Conservation (phyloP, 1,284 basidiomycete species). For the Anthracocystis setariae region DNA sequence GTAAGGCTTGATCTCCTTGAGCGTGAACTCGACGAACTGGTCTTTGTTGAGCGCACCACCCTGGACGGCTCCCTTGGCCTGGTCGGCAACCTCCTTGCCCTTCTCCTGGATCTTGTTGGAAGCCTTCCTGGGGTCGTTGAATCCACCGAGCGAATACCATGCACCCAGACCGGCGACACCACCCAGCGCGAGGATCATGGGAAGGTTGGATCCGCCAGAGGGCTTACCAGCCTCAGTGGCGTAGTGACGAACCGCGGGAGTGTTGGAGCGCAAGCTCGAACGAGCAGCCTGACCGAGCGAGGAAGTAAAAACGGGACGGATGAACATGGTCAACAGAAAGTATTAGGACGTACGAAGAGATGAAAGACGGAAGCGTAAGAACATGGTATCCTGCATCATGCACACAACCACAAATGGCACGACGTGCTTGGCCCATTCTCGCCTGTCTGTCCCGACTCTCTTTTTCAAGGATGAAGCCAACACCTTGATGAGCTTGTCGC, state of each 20-base stretch:
- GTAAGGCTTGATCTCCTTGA: slow-evolving; percentile 85
- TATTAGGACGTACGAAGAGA: slow-evolving; percentile 1
- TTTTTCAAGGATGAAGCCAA: background rate
- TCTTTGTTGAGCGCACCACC: slow-evolving; percentile 69
- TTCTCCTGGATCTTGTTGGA: slow-evolving; percentile 50
- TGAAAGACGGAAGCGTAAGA: background rate
- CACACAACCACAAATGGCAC: too few species aligned
- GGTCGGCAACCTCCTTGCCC: slow-evolving; percentile 36
- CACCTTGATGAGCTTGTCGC: too few species aligned
- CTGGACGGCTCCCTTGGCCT: slow-evolving; percentile 30
- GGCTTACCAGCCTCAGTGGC: slow-evolving; percentile 50
- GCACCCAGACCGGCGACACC: slow-evolving; percentile 64
- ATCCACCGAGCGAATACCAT: slow-evolving; percentile 62
- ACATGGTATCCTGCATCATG: background rate
- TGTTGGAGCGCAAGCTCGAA: slow-evolving; percentile 44
- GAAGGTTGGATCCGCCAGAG: slow-evolving; percentile 52
- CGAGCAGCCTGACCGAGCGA: slow-evolving; percentile 49
- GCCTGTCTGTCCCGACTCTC: too few species aligned
- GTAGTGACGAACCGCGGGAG: slow-evolving; percentile 36
- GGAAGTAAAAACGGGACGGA: slow-evolving; percentile 46
- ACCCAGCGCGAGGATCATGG: slow-evolving; percentile 58
- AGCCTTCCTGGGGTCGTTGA: slow-evolving; percentile 53
- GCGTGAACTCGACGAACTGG: slow-evolving; percentile 80
- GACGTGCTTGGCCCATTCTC: too few species aligned
- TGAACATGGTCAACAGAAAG: slow-evolving; percentile 31